A percentile compares a stretch with the other conserved stretches of the same genome.
Evolutionary conservation across 257 asterid genomes (phyloP).

Genomic region (Salvia miltiorrhiza): DNA sequence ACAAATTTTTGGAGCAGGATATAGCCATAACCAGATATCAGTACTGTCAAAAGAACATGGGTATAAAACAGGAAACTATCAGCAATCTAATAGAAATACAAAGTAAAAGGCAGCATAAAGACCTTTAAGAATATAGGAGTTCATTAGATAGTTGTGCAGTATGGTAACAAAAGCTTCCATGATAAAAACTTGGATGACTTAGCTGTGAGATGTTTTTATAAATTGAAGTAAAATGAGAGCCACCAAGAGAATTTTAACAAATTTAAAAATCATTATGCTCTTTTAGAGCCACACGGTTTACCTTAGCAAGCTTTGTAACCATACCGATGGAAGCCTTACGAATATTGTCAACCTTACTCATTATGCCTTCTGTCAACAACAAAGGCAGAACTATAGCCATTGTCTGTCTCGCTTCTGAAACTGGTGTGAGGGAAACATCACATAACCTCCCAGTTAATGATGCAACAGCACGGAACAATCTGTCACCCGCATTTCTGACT

Average conservation of each 20-base stretch:
- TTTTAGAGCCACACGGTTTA: constrained; percentile 20
- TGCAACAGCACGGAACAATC: constrained; percentile 84
- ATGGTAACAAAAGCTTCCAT: not conserved
- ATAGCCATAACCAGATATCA: not conserved
- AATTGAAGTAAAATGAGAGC: constrained; percentile 2
- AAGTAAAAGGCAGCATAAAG: not conserved
- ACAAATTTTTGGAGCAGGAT: not conserved
- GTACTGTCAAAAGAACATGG: not conserved
- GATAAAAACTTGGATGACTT: constrained; percentile 6
- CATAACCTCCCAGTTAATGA: constrained; percentile 84
- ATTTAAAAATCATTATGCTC: constrained; percentile 8
- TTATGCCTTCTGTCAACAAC: constrained; percentile 85
- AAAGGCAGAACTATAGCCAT: constrained; percentile 85
- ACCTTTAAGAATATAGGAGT: not conserved
- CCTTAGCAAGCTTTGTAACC: constrained; percentile 90
- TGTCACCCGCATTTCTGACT: constrained; percentile 93
- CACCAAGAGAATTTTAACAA: constrained; percentile 11
- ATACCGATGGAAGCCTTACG: constrained; percentile 93
- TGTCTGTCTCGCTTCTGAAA: constrained; percentile 67
- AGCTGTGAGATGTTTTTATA: not conserved
- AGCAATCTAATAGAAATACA: not conserved
- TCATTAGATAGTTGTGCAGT: not conserved
- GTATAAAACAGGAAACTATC: not conserved
- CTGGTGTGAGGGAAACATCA: constrained; percentile 86
- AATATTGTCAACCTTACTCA: constrained; percentile 85